A percentile compares a stretch with the other conserved stretches of the same genome.
Conservation (phyloP, 305 asterid genomes). For the Fraxinus angustifolia region DNA sequence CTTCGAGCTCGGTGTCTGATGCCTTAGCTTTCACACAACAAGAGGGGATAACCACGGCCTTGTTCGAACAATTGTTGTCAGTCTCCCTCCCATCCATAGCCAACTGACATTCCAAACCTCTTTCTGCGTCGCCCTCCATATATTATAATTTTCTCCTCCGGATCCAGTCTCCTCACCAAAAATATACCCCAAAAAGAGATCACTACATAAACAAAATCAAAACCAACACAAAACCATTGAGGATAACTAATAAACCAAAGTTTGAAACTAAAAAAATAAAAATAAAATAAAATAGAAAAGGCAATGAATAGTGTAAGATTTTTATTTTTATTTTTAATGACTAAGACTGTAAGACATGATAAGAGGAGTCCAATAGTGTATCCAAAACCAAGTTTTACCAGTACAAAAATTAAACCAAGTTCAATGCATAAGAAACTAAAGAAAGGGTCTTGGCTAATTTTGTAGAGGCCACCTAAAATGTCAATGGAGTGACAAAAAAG, state of each 20-base stretch:
- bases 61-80: slow-evolving; percentile 40
- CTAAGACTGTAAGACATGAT: neutral
- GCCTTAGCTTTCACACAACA: slow-evolving; percentile 87
- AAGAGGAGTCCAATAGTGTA: neutral
- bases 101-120: slow-evolving; percentile 75
- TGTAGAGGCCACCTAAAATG: neutral
- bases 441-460: slow-evolving; percentile 2
- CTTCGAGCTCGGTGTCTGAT: slow-evolving; percentile 60
- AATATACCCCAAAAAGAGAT: slow-evolving; percentile 7
- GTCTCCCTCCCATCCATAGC: slow-evolving; percentile 78
- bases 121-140: slow-evolving; percentile 71
- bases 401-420: slow-evolving; percentile 20
- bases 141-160: slow-evolving; percentile 55
- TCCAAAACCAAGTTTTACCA: slow-evolving; percentile 14
- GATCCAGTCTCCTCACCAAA: slow-evolving; percentile 73
- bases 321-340: neutral
- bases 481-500: slow-evolving; percentile 18
- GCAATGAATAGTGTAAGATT: neutral
- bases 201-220: neutral
- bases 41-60: slow-evolving; percentile 49
- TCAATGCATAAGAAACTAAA: neutral
- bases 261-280: neutral
- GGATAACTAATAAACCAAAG: slow-evolving; percentile 4
- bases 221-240: neutral
- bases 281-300: neutral